Evolutionary conservation across 2,329 filamentous ascomycete species (phyloP).

Genomic region (Cytospora leucostoma): DNA sequence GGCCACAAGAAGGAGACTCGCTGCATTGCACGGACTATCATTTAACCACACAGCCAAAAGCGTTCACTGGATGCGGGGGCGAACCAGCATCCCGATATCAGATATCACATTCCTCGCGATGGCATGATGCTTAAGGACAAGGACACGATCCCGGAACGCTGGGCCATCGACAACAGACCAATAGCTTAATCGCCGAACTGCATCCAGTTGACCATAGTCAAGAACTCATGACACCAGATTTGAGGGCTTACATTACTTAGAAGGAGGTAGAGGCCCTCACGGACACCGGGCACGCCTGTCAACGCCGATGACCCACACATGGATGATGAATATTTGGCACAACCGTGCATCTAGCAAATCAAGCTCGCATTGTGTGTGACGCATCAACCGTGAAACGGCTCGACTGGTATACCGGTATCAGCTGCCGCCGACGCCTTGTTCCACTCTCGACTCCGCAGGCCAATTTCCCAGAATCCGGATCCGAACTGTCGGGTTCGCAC

Average conservation of each 20-base stretch:
- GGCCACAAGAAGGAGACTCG: not conserved
- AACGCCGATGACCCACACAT: not conserved
- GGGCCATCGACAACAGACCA: not conserved
- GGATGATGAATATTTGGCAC: not conserved
- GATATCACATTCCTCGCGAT: not conserved
- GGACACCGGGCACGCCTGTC: not conserved
- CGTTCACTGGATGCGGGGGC: not conserved
- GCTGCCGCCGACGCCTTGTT: slow-evolving; percentile 7
- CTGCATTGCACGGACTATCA: not conserved
- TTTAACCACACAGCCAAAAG: not conserved
- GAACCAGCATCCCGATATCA: not conserved
- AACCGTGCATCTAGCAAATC: not conserved
- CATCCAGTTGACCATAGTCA: not conserved
- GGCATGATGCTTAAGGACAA: not conserved
- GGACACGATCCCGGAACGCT: too few relatives aligned
- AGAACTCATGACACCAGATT: not conserved
- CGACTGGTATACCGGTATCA: slow-evolving; percentile 1
- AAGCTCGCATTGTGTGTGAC: not conserved
- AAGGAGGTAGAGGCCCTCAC: not conserved
- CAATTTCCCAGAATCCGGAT: slow-evolving; percentile 20
- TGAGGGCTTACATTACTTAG: not conserved
- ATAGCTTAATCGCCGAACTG: not conserved
- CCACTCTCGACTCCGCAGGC: slow-evolving; percentile 12
- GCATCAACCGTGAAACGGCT: not conserved
- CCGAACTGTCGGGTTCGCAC: slow-evolving; percentile 24